These are phyloP conservation scores for Phyllosticta paracitricarpa DNA, from an alignment of 2,329 filamentous ascomycete species.

Conservation along the genomic window DNA sequence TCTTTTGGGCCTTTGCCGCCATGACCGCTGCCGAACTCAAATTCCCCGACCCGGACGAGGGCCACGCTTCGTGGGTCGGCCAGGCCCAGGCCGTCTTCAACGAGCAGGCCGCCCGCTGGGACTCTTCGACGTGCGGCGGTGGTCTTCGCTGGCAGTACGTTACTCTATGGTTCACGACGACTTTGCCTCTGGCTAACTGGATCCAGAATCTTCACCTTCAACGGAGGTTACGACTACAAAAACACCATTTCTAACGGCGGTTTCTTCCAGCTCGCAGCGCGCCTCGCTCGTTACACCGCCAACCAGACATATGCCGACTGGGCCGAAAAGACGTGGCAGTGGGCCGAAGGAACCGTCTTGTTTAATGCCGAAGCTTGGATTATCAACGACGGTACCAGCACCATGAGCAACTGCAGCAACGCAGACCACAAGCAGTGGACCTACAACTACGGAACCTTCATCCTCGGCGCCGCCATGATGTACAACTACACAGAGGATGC, in stretches of 20 bases:
- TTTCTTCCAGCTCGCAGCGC: slow-evolving; percentile 40
- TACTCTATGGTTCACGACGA: not conserved
- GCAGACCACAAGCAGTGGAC: slow-evolving; percentile 51
- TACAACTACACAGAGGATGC: slow-evolving; percentile 48
- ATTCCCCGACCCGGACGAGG: slow-evolving; percentile 56
- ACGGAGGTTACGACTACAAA: slow-evolving; percentile 41
- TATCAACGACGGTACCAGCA: slow-evolving; percentile 43
- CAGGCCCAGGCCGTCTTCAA: slow-evolving; percentile 31
- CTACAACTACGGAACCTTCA: slow-evolving; percentile 55
- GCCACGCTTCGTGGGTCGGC: slow-evolving; percentile 15
- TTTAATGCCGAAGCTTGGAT: slow-evolving; percentile 42
- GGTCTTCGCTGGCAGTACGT: slow-evolving; percentile 19
- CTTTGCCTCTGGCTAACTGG: not conserved
- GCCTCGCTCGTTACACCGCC: slow-evolving; percentile 26
- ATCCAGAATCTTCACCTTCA: slow-evolving; percentile 32
- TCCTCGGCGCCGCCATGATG: slow-evolving; percentile 55
- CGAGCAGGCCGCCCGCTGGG: slow-evolving; percentile 28
- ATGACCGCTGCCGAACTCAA: slow-evolving; percentile 69
- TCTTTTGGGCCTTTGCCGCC: slow-evolving; percentile 77
- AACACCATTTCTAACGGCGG: slow-evolving; percentile 44
- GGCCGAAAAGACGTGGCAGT: slow-evolving; percentile 35
- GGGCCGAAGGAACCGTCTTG: slow-evolving; percentile 40
- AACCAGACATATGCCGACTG: slow-evolving; percentile 53
- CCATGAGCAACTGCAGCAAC: slow-evolving; percentile 37
- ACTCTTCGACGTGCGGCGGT: slow-evolving; percentile 26